Evolutionary conservation across 768 basidiomycete genomes (phyloP).

Genomic region (Jaapia argillacea): DNA sequence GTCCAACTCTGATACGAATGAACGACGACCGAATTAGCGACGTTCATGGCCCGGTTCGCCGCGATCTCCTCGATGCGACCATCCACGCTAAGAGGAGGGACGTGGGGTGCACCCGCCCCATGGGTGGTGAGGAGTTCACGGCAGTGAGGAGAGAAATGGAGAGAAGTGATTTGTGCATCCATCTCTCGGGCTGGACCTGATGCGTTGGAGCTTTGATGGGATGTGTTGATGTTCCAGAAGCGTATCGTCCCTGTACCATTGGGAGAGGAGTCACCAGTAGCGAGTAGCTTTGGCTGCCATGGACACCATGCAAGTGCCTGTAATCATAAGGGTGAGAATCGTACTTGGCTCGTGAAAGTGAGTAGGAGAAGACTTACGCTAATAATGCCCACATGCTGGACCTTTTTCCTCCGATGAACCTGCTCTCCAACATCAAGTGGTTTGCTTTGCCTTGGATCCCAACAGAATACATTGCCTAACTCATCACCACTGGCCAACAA

Average conservation of each 20-base stretch:
- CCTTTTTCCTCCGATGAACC: slow-evolving; percentile 51
- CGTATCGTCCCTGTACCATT: too few relatives aligned
- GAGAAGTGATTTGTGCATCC: slow-evolving; percentile 52
- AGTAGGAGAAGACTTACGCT: too few relatives aligned
- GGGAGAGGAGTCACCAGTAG: too few relatives aligned
- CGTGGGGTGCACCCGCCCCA: slow-evolving; percentile 32
- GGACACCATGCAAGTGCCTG: too few relatives aligned
- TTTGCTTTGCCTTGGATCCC: slow-evolving; percentile 46
- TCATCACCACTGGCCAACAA: slow-evolving; percentile 71
- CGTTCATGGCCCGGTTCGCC: slow-evolving; percentile 5
- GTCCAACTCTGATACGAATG: slow-evolving; percentile 53
- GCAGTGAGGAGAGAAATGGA: slow-evolving; percentile 70
- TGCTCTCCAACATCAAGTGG: slow-evolving; percentile 49
- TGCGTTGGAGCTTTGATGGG: too few relatives aligned
- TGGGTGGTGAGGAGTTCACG: slow-evolving; percentile 85
- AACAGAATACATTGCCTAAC: slow-evolving; percentile 65
- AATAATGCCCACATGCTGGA: too few relatives aligned
- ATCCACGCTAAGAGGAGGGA: slow-evolving; percentile 1
- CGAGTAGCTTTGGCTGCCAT: too few relatives aligned
- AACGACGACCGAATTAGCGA: slow-evolving; percentile 30
- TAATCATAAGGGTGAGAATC: too few relatives aligned
- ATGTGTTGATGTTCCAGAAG: too few relatives aligned
- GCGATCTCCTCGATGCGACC: slow-evolving; percentile 1
- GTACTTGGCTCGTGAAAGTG: too few relatives aligned
- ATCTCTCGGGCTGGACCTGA: slow-evolving; percentile 28